phyloP scores from a whole-genome alignment of 1,284 basidiomycete species.

The Uromyces viciae-fabae region DNA sequence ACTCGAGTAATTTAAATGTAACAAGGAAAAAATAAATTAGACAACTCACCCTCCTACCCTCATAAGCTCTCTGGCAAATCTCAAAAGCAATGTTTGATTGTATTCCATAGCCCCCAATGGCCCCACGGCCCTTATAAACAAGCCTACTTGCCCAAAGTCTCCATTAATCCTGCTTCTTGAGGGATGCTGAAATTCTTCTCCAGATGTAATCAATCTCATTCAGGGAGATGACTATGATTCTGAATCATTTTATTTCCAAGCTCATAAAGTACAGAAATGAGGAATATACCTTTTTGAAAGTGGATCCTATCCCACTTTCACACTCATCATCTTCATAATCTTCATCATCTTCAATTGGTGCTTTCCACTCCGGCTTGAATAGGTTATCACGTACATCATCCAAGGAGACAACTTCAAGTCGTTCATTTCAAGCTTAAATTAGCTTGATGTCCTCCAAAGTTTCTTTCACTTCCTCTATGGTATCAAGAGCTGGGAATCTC shows the following conservation, averaged over 20 bases:
- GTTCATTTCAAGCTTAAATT: not conserved
- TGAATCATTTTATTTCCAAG: not conserved
- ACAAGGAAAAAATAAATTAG: not conserved
- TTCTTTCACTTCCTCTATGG: not conserved
- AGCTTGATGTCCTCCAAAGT: not conserved
- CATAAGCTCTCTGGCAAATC: not conserved
- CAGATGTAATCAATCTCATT: not conserved
- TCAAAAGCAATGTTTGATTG: not conserved
- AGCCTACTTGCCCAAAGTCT: not conserved
- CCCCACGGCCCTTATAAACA: not conserved
- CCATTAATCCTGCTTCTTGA: not conserved
- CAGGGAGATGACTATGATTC: not conserved
- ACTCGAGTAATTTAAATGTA: not conserved
- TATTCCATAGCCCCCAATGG: slow-evolving; percentile 5
- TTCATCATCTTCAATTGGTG: not conserved
- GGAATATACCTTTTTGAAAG: not conserved
- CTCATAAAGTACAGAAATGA: not conserved
- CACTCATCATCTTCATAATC: not conserved
- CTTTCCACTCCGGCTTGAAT: not conserved
- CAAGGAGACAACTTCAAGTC: not conserved
- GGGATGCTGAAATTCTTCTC: not conserved
- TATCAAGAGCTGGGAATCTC: not conserved
- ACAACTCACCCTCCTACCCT: not conserved
- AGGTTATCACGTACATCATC: not conserved
- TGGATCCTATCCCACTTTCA: not conserved